phyloP scores from a whole-genome alignment of 768 basidiomycete genomes.

The Collybia mongolica region DNA sequence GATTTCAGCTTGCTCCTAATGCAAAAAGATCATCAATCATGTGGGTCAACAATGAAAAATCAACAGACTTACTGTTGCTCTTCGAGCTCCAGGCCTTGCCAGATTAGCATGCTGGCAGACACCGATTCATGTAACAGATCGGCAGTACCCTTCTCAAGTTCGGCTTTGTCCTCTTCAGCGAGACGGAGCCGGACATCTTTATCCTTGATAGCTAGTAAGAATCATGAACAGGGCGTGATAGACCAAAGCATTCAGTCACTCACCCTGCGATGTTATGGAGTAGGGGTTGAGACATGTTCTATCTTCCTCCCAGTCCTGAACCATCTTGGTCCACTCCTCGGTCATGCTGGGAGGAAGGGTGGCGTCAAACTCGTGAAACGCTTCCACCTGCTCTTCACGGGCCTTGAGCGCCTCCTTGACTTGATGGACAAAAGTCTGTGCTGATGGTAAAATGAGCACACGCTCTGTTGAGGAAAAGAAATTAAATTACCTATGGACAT shows the following conservation, averaged over 20 bases:
- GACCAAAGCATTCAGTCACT: too few species aligned
- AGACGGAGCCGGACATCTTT: too few species aligned
- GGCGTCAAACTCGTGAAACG: background rate
- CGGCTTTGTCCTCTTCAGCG: too few species aligned
- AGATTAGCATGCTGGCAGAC: constrained; percentile 20
- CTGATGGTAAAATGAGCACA: background rate
- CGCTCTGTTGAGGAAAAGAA: background rate
- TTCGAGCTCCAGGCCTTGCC: constrained; percentile 28
- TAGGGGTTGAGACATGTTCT: background rate
- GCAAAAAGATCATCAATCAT: too few species aligned
- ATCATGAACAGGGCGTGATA: too few species aligned
- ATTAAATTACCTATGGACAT: background rate
- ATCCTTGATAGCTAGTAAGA: too few species aligned
- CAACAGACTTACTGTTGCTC: constrained; percentile 31
- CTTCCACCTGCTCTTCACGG: background rate
- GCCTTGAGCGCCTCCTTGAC: background rate
- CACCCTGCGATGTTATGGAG: background rate
- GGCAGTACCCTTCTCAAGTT: constrained; percentile 5
- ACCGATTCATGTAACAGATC: background rate
- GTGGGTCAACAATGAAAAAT: too few species aligned
- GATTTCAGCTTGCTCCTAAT: constrained; percentile 11
- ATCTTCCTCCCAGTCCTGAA: background rate
- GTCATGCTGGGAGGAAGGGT: background rate
- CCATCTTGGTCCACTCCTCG: background rate
- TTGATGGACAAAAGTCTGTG: background rate